phyloP scores from a whole-genome alignment of 78 protist genomes.

The Cavenderia fasciculata region DNA sequence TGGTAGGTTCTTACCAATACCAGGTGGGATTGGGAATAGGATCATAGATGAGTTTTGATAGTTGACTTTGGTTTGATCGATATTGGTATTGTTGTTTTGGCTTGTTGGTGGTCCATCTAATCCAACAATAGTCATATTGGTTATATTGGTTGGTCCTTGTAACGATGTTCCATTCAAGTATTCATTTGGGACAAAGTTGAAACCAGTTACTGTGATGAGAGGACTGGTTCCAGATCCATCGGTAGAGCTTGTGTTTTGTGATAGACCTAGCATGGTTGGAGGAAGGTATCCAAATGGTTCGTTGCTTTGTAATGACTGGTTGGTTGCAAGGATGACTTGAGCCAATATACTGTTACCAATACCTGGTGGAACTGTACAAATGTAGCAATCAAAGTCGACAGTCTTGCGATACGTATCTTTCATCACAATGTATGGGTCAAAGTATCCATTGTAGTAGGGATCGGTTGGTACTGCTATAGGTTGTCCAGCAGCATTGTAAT shows the following conservation, averaged over 20 bases:
- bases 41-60: too few species aligned
- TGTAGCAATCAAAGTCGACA: not conserved
- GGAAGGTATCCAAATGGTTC: too few species aligned
- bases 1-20: conserved; percentile 26
- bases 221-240: not conserved
- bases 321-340: not conserved
- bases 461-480: not conserved
- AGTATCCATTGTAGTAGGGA: not conserved
- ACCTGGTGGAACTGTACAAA: not conserved
- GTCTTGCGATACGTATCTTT: not conserved
- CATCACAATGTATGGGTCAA: not conserved
- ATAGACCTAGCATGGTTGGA: too few species aligned
- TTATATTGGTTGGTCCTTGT: too few species aligned
- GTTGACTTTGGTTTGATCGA: too few species aligned
- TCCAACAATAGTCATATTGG: too few species aligned
- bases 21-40: conserved; percentile 36
- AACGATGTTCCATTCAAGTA: too few species aligned
- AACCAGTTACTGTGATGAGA: not conserved
- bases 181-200: conserved; percentile 3
- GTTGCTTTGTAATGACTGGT: not conserved
- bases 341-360: too few species aligned
- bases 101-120: too few species aligned
- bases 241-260: not conserved
- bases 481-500: not conserved
- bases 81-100: too few species aligned